phyloP scores from a whole-genome alignment of 768 basidiomycete species.

The Lactarius sanguifluus region DNA sequence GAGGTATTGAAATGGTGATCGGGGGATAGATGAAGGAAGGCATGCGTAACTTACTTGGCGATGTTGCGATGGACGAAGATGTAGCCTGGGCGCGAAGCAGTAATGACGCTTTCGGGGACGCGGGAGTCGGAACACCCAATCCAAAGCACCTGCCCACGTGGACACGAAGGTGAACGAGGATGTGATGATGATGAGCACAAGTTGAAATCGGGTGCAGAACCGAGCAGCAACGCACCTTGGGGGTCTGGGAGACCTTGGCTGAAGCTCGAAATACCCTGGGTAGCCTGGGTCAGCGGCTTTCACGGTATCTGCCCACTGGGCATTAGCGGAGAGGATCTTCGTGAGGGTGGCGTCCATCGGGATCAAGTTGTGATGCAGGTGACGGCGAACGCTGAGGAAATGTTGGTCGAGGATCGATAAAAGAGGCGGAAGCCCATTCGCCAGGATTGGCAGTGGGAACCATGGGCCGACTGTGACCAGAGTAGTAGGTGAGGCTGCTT shows the following conservation, averaged over 20 bases:
- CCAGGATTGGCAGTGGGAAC: not conserved
- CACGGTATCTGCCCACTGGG: slow-evolving; percentile 68
- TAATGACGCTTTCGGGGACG: slow-evolving; percentile 77
- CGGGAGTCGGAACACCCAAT: slow-evolving; percentile 84
- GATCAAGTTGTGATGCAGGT: not conserved
- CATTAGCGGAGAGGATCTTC: slow-evolving; percentile 51
- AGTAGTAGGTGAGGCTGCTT: too few relatives aligned
- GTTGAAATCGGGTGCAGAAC: slow-evolving; percentile 3
- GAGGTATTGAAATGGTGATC: not conserved
- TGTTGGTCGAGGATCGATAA: not conserved
- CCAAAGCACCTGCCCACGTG: slow-evolving; percentile 58
- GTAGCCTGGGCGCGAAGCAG: slow-evolving; percentile 69
- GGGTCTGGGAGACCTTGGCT: slow-evolving; percentile 58
- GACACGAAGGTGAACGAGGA: not conserved
- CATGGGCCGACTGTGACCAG: too few relatives aligned
- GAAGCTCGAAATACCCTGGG: slow-evolving; percentile 62
- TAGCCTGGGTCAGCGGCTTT: slow-evolving; percentile 55
- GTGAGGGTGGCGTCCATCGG: slow-evolving; percentile 32
- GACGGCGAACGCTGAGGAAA: not conserved
- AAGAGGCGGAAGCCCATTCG: not conserved
- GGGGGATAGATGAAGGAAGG: too few relatives aligned
- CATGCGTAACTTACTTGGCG: slow-evolving; percentile 62
- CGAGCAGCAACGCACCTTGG: slow-evolving; percentile 48
- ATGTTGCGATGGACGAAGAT: slow-evolving; percentile 86
- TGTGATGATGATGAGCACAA: not conserved